Evolutionary conservation across 2,329 filamentous ascomycete species (phyloP), one percentile per base, ranked within the genome.

Genomic region (Ophiocordyceps camponoti-saundersi): DNA sequence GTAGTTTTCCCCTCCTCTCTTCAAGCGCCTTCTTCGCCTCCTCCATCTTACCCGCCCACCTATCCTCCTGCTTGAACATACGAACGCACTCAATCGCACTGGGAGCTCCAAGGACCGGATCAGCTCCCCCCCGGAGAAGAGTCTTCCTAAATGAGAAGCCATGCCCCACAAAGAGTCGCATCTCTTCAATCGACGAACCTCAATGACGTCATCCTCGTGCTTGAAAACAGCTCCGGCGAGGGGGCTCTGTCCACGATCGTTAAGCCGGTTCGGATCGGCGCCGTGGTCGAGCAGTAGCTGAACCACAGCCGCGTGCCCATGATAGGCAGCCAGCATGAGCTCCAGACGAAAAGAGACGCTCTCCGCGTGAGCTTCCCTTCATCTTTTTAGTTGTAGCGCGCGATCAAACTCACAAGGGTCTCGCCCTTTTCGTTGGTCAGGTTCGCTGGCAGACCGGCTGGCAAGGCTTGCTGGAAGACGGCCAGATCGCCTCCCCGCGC

Each of bases 151-250:
- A 4, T 8, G 23, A 26, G 8, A n/a, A n/a, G n/a, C n/a, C n/a
- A n/a, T n/a, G n/a, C n/a, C n/a, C n/a, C n/a, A n/a, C n/a, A n/a
- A n/a, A n/a, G n/a, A n/a, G n/a, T n/a, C n/a, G n/a, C n/a, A n/a
- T n/a, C 20, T 16, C 13, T 4, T 39, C 59, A 45, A 49, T n/a
- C n/a, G n/a, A n/a, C n/a, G n/a, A n/a, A 75, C 71, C 57, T 75
- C 73, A 11, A 85, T 71, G 3, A 85, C 76, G 4, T 72, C 73
- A 47, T 74, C 71, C 56, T 82, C 79, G 12, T 75, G 76, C 61
- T 86, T 86, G 60, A 86, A 86, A 10, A 86, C 77, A 0, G 81
- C 81, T 0, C 82, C 82, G 0, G 81, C 80, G 3, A 86, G 65
- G 0, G 79, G 77, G 51, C 78, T 82, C 61, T 86, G 82, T 0